These are phyloP conservation scores for Candida sithepensis DNA, from an alignment of 805 yeast species.

Conservation along the genomic window DNA sequence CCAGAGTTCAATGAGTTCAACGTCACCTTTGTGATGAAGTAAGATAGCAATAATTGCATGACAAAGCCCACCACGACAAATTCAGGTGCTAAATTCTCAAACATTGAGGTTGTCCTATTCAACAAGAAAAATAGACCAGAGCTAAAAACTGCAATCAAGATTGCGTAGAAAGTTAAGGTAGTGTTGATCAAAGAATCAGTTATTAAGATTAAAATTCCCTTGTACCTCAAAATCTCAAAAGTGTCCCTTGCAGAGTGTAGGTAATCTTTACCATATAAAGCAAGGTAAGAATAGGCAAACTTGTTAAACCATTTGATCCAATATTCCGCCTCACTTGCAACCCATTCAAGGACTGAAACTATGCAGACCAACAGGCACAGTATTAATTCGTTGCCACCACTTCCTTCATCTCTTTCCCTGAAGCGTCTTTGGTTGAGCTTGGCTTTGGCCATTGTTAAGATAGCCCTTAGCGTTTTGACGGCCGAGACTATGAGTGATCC, in stretches of 20 bases:
- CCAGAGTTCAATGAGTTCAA: slow-evolving; percentile 79
- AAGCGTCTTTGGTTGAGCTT: slow-evolving; percentile 27
- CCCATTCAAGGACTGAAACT: slow-evolving; percentile 64
- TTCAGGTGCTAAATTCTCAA: slow-evolving; percentile 23
- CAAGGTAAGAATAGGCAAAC: slow-evolving; percentile 83
- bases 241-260: slow-evolving; percentile 76
- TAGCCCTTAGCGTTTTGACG: slow-evolving; percentile 59
- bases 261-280: slow-evolving; percentile 81
- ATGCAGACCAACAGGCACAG: slow-evolving; percentile 47
- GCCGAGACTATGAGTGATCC: slow-evolving; percentile 75
- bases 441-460: slow-evolving; percentile 47
- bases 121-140: slow-evolving; percentile 26
- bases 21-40: slow-evolving; percentile 71
- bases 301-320: slow-evolving; percentile 79
- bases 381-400: slow-evolving; percentile 41
- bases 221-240: slow-evolving; percentile 68
- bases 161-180: slow-evolving; percentile 71
- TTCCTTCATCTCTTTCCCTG: slow-evolving; percentile 44
- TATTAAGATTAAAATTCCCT: slow-evolving; percentile 81
- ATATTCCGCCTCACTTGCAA: slow-evolving; percentile 33
- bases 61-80: slow-evolving; percentile 26
- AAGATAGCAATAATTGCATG: slow-evolving; percentile 54
- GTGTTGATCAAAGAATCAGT: slow-evolving; percentile 81
- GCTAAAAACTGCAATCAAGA: slow-evolving; percentile 52
- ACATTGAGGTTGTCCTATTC: slow-evolving; percentile 11